phyloP scores from a whole-genome alignment of 345 rosid genomes.

The Schrenkiella parvula region DNA sequence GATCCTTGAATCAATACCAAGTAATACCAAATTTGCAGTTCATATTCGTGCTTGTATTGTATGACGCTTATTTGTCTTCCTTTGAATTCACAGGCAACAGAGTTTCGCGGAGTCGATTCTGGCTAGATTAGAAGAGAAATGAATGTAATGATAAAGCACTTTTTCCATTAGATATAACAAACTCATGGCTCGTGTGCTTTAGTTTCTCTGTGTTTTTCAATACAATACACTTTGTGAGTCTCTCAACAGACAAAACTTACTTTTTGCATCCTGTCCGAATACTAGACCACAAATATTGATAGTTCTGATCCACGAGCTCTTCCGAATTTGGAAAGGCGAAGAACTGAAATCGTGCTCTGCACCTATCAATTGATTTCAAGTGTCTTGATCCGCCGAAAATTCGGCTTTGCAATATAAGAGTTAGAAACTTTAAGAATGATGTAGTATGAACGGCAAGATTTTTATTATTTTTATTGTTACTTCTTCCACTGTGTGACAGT shows the following conservation, averaged over 20 bases:
- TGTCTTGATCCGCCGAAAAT: background rate
- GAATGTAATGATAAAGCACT: slow-evolving; percentile 23
- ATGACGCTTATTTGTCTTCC: slow-evolving; percentile 5
- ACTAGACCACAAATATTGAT: background rate
- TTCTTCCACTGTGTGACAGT: background rate
- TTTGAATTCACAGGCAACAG: slow-evolving; percentile 66
- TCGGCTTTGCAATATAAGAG: background rate
- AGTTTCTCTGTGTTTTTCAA: background rate
- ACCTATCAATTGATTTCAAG: background rate
- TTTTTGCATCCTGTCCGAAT: background rate
- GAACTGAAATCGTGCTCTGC: background rate
- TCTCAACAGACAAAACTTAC: background rate
- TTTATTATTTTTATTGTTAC: background rate
- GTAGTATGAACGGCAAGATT: background rate
- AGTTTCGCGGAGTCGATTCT: slow-evolving; percentile 84
- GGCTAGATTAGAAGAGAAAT: slow-evolving; percentile 69
- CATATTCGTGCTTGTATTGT: background rate
- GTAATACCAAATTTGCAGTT: background rate
- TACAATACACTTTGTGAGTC: slow-evolving; percentile 5
- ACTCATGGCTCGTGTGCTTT: background rate
- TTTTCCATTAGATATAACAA: background rate
- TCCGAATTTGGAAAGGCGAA: background rate
- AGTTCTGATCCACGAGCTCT: background rate
- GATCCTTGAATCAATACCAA: background rate
- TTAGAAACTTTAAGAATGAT: background rate